Percentiles rank a stretch among this genome's conserved stretches.
phyloP scores from a whole-genome alignment of 2,329 filamentous ascomycete species.

The Ilyonectria sp. region DNA sequence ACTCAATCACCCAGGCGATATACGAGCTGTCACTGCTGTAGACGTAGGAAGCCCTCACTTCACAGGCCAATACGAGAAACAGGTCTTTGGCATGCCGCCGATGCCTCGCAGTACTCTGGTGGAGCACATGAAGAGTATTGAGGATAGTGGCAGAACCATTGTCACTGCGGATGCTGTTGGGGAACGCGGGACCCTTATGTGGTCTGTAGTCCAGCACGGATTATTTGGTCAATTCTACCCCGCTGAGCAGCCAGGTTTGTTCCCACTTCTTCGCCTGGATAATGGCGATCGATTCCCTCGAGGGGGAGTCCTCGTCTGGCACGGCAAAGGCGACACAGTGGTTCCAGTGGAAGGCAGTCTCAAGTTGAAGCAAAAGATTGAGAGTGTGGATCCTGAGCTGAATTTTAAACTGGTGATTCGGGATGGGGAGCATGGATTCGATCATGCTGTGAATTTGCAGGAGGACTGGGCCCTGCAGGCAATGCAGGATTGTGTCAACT shows the following conservation, averaged over 20 bases:
- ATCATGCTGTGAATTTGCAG: neutral
- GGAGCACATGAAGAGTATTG: too few relatives aligned
- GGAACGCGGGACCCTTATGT: too few relatives aligned
- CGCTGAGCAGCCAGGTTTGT: too few relatives aligned
- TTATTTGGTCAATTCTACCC: too few relatives aligned
- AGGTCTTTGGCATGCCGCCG: too few relatives aligned
- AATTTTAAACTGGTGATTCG: neutral
- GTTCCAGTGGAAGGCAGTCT: conserved; percentile 15
- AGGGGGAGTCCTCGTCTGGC: conserved; percentile 14
- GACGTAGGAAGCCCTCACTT: too few relatives aligned
- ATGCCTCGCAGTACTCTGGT: too few relatives aligned
- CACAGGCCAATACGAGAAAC: too few relatives aligned
- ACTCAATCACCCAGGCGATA: conserved; percentile 6
- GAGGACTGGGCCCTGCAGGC: conserved; percentile 14
- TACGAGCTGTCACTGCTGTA: conserved; percentile 9
- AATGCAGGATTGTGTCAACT: neutral
- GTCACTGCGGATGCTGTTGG: too few relatives aligned
- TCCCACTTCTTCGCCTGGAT: neutral
- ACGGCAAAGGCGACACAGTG: conserved; percentile 14
- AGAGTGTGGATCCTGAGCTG: neutral
- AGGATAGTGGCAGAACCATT: too few relatives aligned
- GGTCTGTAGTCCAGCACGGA: neutral
- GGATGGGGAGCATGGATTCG: conserved; percentile 19
- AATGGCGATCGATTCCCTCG: conserved; percentile 17
- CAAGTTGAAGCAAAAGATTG: neutral